Percentiles rank a stretch among this genome's conserved stretches.
Conservation (phyloP, 495 filamentous ascomycete genomes). For the Neurospora tetrasperma region DNA sequence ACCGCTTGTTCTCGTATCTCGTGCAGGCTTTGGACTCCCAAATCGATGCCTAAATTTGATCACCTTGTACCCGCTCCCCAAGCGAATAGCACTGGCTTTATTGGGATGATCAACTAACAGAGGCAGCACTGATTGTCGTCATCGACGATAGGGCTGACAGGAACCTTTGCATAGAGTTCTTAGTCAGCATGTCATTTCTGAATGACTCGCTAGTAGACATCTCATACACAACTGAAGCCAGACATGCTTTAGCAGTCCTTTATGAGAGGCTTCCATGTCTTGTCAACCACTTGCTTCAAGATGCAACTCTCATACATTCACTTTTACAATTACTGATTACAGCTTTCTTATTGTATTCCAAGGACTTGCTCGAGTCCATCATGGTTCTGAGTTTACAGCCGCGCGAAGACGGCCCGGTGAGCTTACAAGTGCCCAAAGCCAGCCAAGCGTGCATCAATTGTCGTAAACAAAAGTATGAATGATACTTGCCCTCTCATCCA, state of each 20-base stretch:
- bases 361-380: background rate
- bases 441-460: constrained; percentile 18
- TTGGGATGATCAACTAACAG: background rate
- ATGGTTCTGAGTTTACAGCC: background rate
- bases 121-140: background rate
- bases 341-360: background rate
- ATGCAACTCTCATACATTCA: background rate
- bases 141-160: background rate
- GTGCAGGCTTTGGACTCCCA: background rate
- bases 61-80: background rate
- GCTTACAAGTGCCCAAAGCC: constrained; percentile 7
- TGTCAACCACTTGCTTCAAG: background rate
- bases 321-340: background rate
- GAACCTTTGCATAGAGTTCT: background rate
- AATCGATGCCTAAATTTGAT: background rate
- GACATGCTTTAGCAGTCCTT: background rate
- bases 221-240: background rate
- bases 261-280: background rate
- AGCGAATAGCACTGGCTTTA: background rate
- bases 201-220: background rate
- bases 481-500: background rate
- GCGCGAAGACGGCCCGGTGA: background rate
- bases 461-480: constrained; percentile 31
- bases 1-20: background rate
- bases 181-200: background rate